Evolutionary conservation across 441 rosid species (phyloP).

Genomic region (Syzygium syzygioides): DNA sequence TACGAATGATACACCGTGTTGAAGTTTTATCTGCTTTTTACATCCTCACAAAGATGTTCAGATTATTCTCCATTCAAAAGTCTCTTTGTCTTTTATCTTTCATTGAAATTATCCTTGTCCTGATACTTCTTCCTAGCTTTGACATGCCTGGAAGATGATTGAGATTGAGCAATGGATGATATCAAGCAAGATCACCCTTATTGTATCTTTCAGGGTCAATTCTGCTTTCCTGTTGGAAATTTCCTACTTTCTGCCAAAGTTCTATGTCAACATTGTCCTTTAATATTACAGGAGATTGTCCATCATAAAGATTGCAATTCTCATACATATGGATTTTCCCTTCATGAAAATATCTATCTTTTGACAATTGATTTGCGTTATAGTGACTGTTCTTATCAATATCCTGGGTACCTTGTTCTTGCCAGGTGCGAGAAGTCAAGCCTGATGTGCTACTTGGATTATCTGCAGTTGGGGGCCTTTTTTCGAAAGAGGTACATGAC

Average conservation of each 20-base stretch:
- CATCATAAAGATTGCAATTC: background rate
- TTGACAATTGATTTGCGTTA: background rate
- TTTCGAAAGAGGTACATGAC: conserved; percentile 80
- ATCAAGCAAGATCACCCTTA: background rate
- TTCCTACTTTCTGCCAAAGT: background rate
- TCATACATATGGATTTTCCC: background rate
- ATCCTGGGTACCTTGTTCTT: background rate
- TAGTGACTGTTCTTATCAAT: background rate
- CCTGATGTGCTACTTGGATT: conserved; percentile 99
- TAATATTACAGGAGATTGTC: background rate
- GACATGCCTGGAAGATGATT: background rate
- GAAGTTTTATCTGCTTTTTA: background rate
- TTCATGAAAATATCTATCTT: background rate
- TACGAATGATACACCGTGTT: background rate
- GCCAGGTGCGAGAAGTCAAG: conserved; percentile 87
- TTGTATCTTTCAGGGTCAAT: background rate
- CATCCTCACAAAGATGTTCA: background rate
- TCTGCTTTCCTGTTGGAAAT: background rate
- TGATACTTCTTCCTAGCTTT: background rate
- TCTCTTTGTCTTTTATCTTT: background rate
- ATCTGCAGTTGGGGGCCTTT: conserved; percentile 98
- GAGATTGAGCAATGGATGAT: background rate
- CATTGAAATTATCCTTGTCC: background rate
- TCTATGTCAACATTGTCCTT: background rate
- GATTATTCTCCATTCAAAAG: background rate